Percentiles rank a stretch among this genome's conserved stretches.
These are phyloP conservation scores for Crithidia expoeki DNA, from an alignment of 208 protist genomes.

Conservation along the genomic window DNA sequence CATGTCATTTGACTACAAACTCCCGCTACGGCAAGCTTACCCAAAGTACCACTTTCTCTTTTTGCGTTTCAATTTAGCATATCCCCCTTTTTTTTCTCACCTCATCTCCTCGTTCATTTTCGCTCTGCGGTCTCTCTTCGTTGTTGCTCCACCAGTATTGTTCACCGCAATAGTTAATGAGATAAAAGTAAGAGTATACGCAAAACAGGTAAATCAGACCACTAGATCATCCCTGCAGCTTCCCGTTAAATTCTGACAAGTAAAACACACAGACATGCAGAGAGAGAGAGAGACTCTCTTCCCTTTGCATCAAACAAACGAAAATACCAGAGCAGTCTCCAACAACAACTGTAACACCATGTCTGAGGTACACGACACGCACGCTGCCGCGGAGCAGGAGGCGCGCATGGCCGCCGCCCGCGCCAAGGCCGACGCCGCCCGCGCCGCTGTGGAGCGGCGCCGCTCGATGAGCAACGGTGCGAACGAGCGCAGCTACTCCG, in stretches of 20 bases:
- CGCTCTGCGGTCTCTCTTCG: too few relatives aligned
- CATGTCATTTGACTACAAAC: too few relatives aligned
- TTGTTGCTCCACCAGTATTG: too few relatives aligned
- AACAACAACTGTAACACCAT: slow-evolving; percentile 9
- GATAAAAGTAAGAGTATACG: background rate
- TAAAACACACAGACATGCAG: background rate
- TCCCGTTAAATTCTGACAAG: background rate
- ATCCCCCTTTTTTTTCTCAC: background rate
- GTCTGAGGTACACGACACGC: slow-evolving; percentile 17
- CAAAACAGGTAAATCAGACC: too few relatives aligned
- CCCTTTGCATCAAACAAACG: background rate
- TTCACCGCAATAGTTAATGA: background rate
- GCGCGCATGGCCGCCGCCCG: slow-evolving; percentile 30
- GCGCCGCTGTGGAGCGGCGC: slow-evolving; percentile 33
- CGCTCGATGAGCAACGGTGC: slow-evolving; percentile 25
- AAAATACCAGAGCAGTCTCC: background rate
- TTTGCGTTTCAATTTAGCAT: background rate
- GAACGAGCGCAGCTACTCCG: slow-evolving; percentile 11
- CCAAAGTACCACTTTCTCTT: too few relatives aligned
- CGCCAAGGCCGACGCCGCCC: slow-evolving; percentile 41
- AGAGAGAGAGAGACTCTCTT: background rate
- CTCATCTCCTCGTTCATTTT: background rate
- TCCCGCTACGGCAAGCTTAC: too few relatives aligned
- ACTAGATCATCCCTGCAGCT: background rate
- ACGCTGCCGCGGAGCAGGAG: slow-evolving; percentile 18